phyloP scores from a whole-genome alignment of 106 monocot species.

The Platanthera zijinensis region DNA sequence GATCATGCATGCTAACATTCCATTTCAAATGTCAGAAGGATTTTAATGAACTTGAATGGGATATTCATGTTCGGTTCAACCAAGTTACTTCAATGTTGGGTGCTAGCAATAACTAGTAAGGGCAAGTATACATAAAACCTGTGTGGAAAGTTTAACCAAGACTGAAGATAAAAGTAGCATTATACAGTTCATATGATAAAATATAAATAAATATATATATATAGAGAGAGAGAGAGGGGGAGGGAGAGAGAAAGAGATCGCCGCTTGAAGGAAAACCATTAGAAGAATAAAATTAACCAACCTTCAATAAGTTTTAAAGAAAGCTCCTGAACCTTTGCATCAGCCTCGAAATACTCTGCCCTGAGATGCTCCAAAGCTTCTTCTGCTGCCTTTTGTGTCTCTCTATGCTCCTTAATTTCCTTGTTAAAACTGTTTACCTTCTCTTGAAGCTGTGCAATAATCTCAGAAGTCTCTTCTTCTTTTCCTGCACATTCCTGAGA shows the following conservation, averaged over 20 bases:
- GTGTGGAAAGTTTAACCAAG: neutral
- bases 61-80: too few species aligned
- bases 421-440: slow-evolving; percentile 42
- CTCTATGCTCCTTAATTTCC: slow-evolving; percentile 57
- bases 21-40: too few species aligned
- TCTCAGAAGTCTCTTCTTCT: slow-evolving; percentile 19
- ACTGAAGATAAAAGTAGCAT: neutral
- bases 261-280: neutral
- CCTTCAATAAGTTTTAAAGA: slow-evolving; percentile 67
- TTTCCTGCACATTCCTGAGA: slow-evolving; percentile 10
- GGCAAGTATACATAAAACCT: neutral
- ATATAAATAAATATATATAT: too few species aligned
- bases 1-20: too few species aligned
- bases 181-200: neutral
- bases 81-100: too few species aligned
- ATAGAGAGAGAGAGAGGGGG: too few species aligned
- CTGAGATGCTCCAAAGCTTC: slow-evolving; percentile 83
- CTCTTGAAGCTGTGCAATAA: slow-evolving; percentile 36
- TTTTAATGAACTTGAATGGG: too few species aligned
- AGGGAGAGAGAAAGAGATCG: neutral
- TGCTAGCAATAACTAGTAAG: too few species aligned
- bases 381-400: slow-evolving; percentile 89
- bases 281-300: slow-evolving; percentile 17
- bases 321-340: slow-evolving; percentile 66
- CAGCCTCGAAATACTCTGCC: slow-evolving; percentile 43